These are phyloP conservation scores for Prunus mongolica DNA, from an alignment of 306 rosid genomes.

Conservation along the genomic window DNA sequence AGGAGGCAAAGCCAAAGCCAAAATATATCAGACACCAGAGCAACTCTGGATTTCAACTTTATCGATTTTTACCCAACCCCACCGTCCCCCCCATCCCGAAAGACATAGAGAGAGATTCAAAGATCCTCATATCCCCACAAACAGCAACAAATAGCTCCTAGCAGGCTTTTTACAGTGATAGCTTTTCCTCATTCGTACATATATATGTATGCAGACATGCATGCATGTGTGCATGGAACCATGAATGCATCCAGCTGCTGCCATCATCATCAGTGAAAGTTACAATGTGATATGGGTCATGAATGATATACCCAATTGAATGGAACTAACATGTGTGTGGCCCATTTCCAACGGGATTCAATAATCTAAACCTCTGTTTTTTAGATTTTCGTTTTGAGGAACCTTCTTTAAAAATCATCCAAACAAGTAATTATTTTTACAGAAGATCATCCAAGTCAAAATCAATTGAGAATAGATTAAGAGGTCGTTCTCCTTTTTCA, in stretches of 20 bases:
- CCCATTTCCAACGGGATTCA: background rate
- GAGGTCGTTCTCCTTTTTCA: too few relatives aligned
- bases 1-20: constrained; percentile 11
- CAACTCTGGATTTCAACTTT: constrained; percentile 45
- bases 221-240: background rate
- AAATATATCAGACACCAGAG: constrained; percentile 24
- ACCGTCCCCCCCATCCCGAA: constrained; percentile 15
- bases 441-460: too few relatives aligned
- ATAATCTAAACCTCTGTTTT: too few relatives aligned
- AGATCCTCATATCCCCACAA: constrained; percentile 72
- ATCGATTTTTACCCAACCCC: constrained; percentile 44
- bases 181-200: constrained; percentile 47
- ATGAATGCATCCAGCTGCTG: background rate
- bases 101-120: constrained; percentile 24
- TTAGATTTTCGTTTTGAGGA: too few relatives aligned
- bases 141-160: constrained; percentile 66
- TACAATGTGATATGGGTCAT: background rate
- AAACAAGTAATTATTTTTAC: too few relatives aligned
- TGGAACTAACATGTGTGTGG: background rate
- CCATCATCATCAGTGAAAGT: background rate
- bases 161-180: constrained; percentile 51
- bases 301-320: background rate
- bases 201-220: constrained; percentile 1
- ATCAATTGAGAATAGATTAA: too few relatives aligned
- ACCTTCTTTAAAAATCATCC: too few relatives aligned